Evolutionary conservation across 371 early-diverging fungal species (phyloP).

Genomic region (Basidiobolus meristosporus): DNA sequence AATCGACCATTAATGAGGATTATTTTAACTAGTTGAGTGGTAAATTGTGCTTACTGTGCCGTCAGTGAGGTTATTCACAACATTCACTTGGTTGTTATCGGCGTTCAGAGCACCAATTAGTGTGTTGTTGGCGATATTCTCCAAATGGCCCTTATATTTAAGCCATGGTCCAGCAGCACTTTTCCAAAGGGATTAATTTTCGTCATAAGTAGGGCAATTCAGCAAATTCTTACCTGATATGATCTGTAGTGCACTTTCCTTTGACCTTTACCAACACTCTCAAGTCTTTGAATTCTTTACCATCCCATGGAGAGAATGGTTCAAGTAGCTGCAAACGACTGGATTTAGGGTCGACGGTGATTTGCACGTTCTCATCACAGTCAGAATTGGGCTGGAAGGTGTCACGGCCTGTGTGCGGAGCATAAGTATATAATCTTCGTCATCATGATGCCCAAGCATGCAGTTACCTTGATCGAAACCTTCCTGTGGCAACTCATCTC

Average conservation of each 20-base stretch:
- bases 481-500: conserved; percentile 64
- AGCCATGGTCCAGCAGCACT: conserved; percentile 86
- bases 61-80: conserved; percentile 48
- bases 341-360: conserved; percentile 51
- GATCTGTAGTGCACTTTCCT: conserved; percentile 97
- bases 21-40: background rate
- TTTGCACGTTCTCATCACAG: conserved; percentile 25
- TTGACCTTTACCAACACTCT: conserved; percentile 77
- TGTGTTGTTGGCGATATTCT: conserved; percentile 92
- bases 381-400: too few relatives aligned
- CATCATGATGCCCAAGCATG: conserved; percentile 17
- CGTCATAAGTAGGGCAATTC: background rate
- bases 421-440: background rate
- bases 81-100: conserved; percentile 75
- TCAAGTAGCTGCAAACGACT: conserved; percentile 71
- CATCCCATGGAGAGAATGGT: conserved; percentile 63
- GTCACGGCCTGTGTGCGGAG: too few relatives aligned
- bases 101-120: conserved; percentile 89
- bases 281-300: conserved; percentile 53
- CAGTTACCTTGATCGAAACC: conserved; percentile 68
- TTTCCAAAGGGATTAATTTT: background rate
- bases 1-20: background rate
- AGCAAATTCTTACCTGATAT: conserved; percentile 25
- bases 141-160: conserved; percentile 91
- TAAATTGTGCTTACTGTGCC: conserved; percentile 12